A percentile compares a stretch with the other conserved stretches of the same genome.
These are phyloP conservation scores for Tilletia indica DNA, from an alignment of 1,284 basidiomycete species.

Conservation along the genomic window DNA sequence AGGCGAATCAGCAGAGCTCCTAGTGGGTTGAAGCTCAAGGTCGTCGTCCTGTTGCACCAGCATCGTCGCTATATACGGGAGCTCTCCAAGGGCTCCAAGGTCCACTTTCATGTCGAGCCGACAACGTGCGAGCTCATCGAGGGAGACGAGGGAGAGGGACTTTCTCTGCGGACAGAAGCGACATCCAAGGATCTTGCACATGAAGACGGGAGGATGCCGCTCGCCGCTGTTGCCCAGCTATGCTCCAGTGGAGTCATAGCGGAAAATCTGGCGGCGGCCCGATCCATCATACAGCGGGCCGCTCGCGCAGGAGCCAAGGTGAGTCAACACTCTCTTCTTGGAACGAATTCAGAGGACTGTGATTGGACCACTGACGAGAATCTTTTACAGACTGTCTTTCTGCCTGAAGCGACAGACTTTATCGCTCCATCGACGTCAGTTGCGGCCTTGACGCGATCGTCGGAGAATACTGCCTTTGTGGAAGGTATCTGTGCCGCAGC, in stretches of 20 bases:
- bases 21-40: too few relatives aligned
- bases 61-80: too few relatives aligned
- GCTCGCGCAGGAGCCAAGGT: conserved; percentile 56
- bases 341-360: background rate
- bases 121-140: too few relatives aligned
- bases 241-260: conserved; percentile 41
- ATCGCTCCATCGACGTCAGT: conserved; percentile 57
- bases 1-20: too few relatives aligned
- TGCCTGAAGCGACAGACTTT: conserved; percentile 62
- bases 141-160: too few relatives aligned
- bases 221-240: conserved; percentile 51
- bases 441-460: conserved; percentile 37
- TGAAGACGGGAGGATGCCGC: conserved; percentile 27
- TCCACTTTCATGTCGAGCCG: too few relatives aligned
- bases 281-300: conserved; percentile 56
- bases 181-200: too few relatives aligned
- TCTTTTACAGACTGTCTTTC: conserved; percentile 50
- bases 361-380: too few relatives aligned
- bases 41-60: too few relatives aligned
- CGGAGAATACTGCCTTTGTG: conserved; percentile 51
- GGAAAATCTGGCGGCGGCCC: conserved; percentile 38
- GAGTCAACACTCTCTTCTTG: background rate
- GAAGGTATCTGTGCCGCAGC: conserved; percentile 56
- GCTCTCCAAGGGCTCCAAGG: too few relatives aligned
- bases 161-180: too few relatives aligned